These are phyloP conservation scores for Alternaria hordeiaustralica DNA, from an alignment of 2,329 filamentous ascomycete species.

Conservation along the genomic window DNA sequence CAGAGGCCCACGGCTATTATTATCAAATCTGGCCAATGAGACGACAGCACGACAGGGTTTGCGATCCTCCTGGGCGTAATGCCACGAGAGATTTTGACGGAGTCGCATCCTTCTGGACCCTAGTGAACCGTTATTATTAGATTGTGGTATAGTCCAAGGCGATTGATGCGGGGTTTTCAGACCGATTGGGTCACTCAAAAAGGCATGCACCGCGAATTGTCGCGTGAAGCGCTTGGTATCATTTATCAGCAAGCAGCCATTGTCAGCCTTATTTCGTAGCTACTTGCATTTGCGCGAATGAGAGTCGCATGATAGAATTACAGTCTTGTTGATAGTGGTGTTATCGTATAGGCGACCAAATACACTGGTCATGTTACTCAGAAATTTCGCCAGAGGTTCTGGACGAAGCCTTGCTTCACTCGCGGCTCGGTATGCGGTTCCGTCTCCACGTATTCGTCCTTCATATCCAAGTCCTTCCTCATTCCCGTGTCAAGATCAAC, in stretches of 20 bases:
- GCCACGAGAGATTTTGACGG: neutral
- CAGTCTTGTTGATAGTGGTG: neutral
- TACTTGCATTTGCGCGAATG: neutral
- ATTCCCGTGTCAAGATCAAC: slow-evolving; percentile 50
- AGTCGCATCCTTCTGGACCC: neutral
- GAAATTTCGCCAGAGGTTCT: slow-evolving; percentile 17
- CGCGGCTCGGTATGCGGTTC: slow-evolving; percentile 4
- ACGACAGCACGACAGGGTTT: neutral
- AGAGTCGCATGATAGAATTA: neutral
- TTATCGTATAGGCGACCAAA: neutral
- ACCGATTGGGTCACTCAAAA: neutral
- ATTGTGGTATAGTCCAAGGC: neutral
- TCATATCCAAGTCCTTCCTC: slow-evolving; percentile 46
- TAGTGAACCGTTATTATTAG: neutral
- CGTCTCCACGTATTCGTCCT: slow-evolving; percentile 16
- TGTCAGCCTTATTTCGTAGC: neutral
- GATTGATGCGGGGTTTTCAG: neutral
- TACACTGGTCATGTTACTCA: neutral
- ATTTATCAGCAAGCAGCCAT: neutral
- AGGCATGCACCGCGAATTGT: neutral
- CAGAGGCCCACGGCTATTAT: neutral
- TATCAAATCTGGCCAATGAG: neutral
- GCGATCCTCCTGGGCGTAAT: neutral
- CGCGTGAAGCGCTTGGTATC: neutral
- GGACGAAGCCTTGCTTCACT: slow-evolving; percentile 15